phyloP scores from a whole-genome alignment of 805 yeast genomes.

The Hanseniaspora occidentalis region DNA sequence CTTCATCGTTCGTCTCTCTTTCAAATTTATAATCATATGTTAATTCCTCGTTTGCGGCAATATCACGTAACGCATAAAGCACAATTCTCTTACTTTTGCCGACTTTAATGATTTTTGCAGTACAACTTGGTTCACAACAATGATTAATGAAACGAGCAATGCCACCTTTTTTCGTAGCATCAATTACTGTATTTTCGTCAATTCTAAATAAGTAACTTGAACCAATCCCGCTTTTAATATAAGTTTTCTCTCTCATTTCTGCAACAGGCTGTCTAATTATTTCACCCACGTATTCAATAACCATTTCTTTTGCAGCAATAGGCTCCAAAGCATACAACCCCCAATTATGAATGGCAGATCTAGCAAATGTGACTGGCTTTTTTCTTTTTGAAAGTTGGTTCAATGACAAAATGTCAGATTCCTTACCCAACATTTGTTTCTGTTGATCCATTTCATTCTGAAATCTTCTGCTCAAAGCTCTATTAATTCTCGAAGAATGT shows the following conservation, averaged over 20 bases:
- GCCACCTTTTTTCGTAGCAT: constrained; percentile 95
- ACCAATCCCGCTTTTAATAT: constrained; percentile 84
- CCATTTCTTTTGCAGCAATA: constrained; percentile 93
- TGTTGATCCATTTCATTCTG: constrained; percentile 84
- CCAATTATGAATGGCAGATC: constrained; percentile 97
- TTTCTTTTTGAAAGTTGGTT: constrained; percentile 82
- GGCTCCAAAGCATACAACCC: constrained; percentile 93
- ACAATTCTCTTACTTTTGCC: constrained; percentile 92
- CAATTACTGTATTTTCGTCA: constrained; percentile 89
- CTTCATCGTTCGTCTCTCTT: constrained; percentile 77
- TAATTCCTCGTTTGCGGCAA: constrained; percentile 79
- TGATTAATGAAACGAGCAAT: constrained; percentile 95
- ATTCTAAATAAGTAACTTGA: constrained; percentile 86
- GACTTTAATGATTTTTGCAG: constrained; percentile 90
- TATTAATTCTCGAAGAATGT: constrained; percentile 70
- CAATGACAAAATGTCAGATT: constrained; percentile 65
- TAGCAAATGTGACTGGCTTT: constrained; percentile 91
- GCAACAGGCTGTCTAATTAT: constrained; percentile 88
- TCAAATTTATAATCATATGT: constrained; percentile 96
- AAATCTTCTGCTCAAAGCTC: constrained; percentile 77
- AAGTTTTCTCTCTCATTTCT: constrained; percentile 78
- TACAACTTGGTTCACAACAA: constrained; percentile 95
- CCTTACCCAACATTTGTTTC: constrained; percentile 63
- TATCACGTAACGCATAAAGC: constrained; percentile 82
- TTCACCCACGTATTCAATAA: constrained; percentile 96